Base-by-base conservation (phyloP, 140 eudicot species). In the Anethum foeniculum region DNA sequence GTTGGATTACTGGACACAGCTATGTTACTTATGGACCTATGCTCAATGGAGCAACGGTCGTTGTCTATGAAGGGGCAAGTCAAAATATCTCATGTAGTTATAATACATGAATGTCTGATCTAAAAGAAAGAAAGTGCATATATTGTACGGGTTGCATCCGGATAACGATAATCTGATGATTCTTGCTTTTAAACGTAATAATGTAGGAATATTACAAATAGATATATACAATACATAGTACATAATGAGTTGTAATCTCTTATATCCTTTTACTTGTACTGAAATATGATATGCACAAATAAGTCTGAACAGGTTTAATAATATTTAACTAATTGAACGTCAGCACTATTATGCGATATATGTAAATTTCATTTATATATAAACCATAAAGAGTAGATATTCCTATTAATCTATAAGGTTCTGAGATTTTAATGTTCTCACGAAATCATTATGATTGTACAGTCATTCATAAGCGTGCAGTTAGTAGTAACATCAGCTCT, bases 1-100 rank as follows among this genome's bases (percentile, higher is more conserved):
- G 99, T 81, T 96, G 99, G 99, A 96, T 96, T 80, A 93, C 99
- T 83, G 99, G 99, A 32, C 99, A 96, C 84, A 96, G 99, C 69
- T 96, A 93, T 83, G 97, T 96, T 78, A 79, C 99, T 32, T 96
- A 96, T 85, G 99, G 98, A 77, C 99, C 99, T 85, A 82, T 96
- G 75, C 98, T 96, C 75, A 96, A 96, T 83, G 98, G 91, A 85
- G 99, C 99, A 54, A 89, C 91, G 5, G 92, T 90, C 52, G 80
- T 96, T 39, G 88, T 93, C 79, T 93, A 75, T 80, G 99, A 96
- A 90, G 99, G 99, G 98, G 99, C 93, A 92, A 80, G 27, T 86
- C 52, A 28, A 36, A 69, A 38, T 39, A 80, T 78, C 39, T 81
- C 23, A 2, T 6, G 77, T 74, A 23, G 77, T 48, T 43, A 18